phyloP scores from a whole-genome alignment of 1,284 basidiomycete species.

The Phellopilus nigrolimitatus region DNA sequence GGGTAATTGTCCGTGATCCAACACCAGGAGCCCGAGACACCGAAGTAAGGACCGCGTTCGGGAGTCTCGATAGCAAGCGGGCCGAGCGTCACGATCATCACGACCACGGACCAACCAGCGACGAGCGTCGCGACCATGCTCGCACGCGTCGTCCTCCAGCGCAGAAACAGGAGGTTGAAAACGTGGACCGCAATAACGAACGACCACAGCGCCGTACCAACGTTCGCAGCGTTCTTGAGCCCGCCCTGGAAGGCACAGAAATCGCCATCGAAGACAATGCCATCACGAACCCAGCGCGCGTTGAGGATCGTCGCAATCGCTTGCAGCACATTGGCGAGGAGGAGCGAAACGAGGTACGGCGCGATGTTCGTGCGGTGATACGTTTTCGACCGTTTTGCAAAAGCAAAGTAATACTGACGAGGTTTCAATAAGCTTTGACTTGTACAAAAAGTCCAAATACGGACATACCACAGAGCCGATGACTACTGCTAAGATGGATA shows the following conservation, averaged over 20 bases:
- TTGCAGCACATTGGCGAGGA: constrained; percentile 40
- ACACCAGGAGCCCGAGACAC: constrained; percentile 40
- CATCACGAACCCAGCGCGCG: constrained; percentile 35
- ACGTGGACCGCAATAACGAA: constrained; percentile 37
- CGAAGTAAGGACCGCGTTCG: constrained; percentile 37
- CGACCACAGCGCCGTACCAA: constrained; percentile 40
- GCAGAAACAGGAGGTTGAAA: constrained; percentile 40
- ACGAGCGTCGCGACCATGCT: constrained; percentile 29
- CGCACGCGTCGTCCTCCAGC: constrained; percentile 25
- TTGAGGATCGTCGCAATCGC: constrained; percentile 37
- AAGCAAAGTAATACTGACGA: constrained; percentile 11
- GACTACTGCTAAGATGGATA: constrained; percentile 13
- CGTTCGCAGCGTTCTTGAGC: constrained; percentile 41
- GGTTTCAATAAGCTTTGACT: too few species aligned
- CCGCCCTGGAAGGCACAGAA: constrained; percentile 40
- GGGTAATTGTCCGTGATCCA: constrained; percentile 45
- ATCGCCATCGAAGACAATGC: constrained; percentile 31
- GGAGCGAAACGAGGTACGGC: constrained; percentile 34
- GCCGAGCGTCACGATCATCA: constrained; percentile 33
- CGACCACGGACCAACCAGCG: constrained; percentile 34
- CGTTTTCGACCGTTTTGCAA: constrained; percentile 16
- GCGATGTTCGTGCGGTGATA: constrained; percentile 28
- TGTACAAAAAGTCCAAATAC: too few species aligned
- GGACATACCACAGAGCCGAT: constrained; percentile 9
- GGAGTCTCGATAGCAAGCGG: constrained; percentile 33